Conservation (phyloP, 192 early-diverging fungal genomes). For the Backusella parvicylindrica region DNA sequence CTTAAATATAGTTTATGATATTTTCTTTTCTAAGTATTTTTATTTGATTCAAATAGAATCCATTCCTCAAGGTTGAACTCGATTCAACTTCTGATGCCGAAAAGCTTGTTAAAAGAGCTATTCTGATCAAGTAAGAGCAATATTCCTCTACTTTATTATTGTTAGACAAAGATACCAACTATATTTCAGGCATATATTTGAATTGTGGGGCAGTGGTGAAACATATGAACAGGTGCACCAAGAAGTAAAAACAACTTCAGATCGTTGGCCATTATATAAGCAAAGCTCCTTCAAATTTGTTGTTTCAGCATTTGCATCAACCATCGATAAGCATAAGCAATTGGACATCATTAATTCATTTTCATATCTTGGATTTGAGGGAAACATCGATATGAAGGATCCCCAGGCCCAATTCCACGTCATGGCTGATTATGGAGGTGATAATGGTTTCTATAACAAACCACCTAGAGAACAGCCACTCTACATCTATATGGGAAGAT, state of each 20-base stretch:
- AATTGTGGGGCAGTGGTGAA: conserved; percentile 70
- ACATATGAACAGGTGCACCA: conserved; percentile 62
- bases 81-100: conserved; percentile 63
- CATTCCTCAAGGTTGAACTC: conserved; percentile 79
- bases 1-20: background rate
- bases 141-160: background rate
- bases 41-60: conserved; percentile 46
- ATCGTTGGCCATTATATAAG: conserved; percentile 54
- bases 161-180: background rate
- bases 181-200: conserved; percentile 44
- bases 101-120: conserved; percentile 74
- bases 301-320: conserved; percentile 73
- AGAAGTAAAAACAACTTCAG: conserved; percentile 52
- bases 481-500: conserved; percentile 66
- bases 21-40: background rate
- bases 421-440: conserved; percentile 74
- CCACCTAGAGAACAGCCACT: background rate
- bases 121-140: conserved; percentile 70
- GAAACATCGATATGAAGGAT: conserved; percentile 79
- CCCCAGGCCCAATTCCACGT: conserved; percentile 74
- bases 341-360: conserved; percentile 80
- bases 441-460: conserved; percentile 17
- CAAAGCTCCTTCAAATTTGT: conserved; percentile 68
- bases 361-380: conserved; percentile 79
- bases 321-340: conserved; percentile 71